These are phyloP conservation scores for Eucalyptus shirleyi DNA, from an alignment of 345 rosid species.

Conservation along the genomic window DNA sequence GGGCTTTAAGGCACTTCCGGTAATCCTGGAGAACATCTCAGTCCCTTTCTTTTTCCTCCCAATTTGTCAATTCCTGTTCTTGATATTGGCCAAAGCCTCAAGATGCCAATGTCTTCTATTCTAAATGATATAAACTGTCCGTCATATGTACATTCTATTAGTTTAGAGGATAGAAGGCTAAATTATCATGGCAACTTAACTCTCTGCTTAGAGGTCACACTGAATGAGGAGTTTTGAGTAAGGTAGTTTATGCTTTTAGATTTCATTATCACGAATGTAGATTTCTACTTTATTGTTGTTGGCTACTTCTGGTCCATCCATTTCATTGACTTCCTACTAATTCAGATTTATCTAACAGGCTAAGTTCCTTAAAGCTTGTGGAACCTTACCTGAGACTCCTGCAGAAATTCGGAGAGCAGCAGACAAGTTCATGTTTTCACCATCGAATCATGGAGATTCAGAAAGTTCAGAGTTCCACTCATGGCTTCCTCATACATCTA, in stretches of 20 bases:
- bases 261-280: not conserved
- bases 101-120: not conserved
- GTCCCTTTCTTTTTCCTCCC: not conserved
- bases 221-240: not conserved
- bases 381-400: slow-evolving; percentile 59
- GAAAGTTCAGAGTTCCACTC: slow-evolving; percentile 37
- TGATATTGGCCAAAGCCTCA: not conserved
- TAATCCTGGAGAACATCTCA: not conserved
- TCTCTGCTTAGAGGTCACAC: not conserved
- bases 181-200: not conserved
- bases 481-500: slow-evolving; percentile 51
- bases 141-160: not conserved
- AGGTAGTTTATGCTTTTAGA: not conserved
- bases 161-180: not conserved
- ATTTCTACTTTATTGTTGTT: not conserved
- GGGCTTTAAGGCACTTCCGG: not conserved
- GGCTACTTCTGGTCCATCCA: not conserved
- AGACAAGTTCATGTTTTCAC: slow-evolving; percentile 22
- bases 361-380: slow-evolving; percentile 59
- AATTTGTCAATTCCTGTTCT: not conserved
- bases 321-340: not conserved
- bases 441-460: slow-evolving; percentile 13
- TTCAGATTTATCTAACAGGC: slow-evolving; percentile 24
- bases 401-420: slow-evolving; percentile 41
- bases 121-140: not conserved